Evolutionary conservation across 2,329 filamentous ascomycete species (phyloP).

Genomic region (Trichophyton equinum): DNA sequence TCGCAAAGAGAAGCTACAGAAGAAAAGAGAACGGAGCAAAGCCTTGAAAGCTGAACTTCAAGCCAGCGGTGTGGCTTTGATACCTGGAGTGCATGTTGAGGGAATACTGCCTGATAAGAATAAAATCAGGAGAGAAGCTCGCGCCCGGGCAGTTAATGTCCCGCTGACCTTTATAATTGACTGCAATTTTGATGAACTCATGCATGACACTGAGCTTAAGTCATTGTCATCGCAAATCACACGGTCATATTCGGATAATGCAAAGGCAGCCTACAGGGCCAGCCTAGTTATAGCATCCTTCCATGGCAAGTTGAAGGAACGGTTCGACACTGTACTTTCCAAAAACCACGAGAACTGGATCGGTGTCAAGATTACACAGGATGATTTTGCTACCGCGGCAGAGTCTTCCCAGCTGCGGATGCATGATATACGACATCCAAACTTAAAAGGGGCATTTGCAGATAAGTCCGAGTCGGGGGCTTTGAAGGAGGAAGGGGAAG

Average conservation of each 20-base stretch:
- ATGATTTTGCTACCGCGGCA: conserved; percentile 60
- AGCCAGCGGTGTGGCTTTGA: conserved; percentile 19
- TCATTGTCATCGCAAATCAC: conserved; percentile 77
- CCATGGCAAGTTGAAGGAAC: conserved; percentile 56
- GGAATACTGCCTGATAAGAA: conserved; percentile 12
- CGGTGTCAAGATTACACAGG: conserved; percentile 58
- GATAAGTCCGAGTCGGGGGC: conserved; percentile 12
- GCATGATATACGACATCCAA: conserved; percentile 44
- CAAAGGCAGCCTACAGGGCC: conserved; percentile 50
- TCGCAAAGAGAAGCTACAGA: conserved; percentile 44
- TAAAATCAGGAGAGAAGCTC: conserved; percentile 13
- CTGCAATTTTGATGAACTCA: conserved; percentile 81
- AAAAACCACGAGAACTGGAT: conserved; percentile 69
- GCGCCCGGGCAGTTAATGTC: conserved; percentile 41
- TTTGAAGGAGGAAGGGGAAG: conserved; percentile 39
- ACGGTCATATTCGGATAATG: conserved; percentile 80
- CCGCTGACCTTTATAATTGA: conserved; percentile 77
- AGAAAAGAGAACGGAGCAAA: conserved; percentile 41
- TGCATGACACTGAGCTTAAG: conserved; percentile 74
- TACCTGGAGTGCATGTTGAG: conserved; percentile 9
- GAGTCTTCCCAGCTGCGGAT: conserved; percentile 56
- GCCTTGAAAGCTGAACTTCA: conserved; percentile 24
- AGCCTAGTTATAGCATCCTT: conserved; percentile 71
- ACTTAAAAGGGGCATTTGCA: conserved; percentile 47
- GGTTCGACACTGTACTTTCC: conserved; percentile 64